Evolutionary conservation across 805 yeast genomes (phyloP).

Genomic region (Pichia deserticola): DNA sequence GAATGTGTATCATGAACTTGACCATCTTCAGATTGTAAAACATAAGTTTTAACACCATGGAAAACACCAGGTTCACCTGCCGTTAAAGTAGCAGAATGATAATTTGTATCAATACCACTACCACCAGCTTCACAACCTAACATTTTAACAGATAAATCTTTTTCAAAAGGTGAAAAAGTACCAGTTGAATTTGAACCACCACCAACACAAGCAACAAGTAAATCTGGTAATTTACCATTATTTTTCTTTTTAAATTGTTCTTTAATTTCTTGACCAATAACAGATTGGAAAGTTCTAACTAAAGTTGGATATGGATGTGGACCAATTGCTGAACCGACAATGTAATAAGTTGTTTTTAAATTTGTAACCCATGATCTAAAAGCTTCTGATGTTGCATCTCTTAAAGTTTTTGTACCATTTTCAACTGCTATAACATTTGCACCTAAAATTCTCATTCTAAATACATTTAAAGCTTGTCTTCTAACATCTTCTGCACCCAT

Average conservation of each 20-base stretch:
- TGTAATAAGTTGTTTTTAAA: slow-evolving; percentile 80
- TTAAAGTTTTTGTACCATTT: slow-evolving; percentile 89
- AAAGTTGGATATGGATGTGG: slow-evolving; percentile 99
- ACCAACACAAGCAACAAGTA: slow-evolving; percentile 97
- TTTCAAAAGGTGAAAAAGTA: slow-evolving; percentile 88
- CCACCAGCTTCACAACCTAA: slow-evolving; percentile 99
- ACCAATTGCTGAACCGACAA: slow-evolving; percentile 97
- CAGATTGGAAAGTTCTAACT: slow-evolving; percentile 96
- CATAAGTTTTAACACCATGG: slow-evolving; percentile 95
- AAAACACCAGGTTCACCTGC: slow-evolving; percentile 95
- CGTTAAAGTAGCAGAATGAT: slow-evolving; percentile 92
- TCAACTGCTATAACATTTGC: slow-evolving; percentile 92
- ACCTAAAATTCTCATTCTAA: slow-evolving; percentile 94
- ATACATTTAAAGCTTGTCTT: slow-evolving; percentile 96
- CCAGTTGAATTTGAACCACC: slow-evolving; percentile 98
- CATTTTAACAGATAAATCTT: slow-evolving; percentile 68
- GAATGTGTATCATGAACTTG: slow-evolving; percentile 98
- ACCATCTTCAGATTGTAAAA: slow-evolving; percentile 86
- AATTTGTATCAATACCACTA: slow-evolving; percentile 83
- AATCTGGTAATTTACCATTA: slow-evolving; percentile 81
- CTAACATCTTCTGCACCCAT: slow-evolving; percentile 99
- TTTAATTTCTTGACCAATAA: slow-evolving; percentile 91
- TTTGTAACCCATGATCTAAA: slow-evolving; percentile 93
- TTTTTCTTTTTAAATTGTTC: slow-evolving; percentile 78
- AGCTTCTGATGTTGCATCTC: slow-evolving; percentile 98